Conservation (phyloP, 1,139 yeast genomes). For the Saccharomyces hybrid region DNA sequence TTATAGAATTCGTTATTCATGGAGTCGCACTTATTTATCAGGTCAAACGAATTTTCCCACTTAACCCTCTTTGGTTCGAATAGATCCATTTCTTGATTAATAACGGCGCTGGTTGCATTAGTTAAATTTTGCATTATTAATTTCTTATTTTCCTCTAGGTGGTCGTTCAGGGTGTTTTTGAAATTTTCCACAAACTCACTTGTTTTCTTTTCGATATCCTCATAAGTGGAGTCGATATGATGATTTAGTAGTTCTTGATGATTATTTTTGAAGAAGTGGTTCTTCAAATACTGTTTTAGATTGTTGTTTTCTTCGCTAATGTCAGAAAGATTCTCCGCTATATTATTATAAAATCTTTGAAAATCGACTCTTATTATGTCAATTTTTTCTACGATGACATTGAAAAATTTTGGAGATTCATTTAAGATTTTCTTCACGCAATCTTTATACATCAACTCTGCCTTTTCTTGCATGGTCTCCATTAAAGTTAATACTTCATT, state of each 20-base stretch:
- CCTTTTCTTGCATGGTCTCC: slow-evolving; percentile 14
- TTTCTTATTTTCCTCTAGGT: slow-evolving; percentile 28
- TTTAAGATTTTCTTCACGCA: slow-evolving; percentile 20
- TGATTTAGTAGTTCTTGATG: slow-evolving; percentile 28
- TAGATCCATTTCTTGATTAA: slow-evolving; percentile 28
- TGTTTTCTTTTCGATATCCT: slow-evolving; percentile 29
- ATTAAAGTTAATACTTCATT: slow-evolving; percentile 18
- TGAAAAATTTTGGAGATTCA: slow-evolving; percentile 22
- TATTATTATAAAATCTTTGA: slow-evolving; percentile 14
- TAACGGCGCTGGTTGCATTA: slow-evolving; percentile 29
- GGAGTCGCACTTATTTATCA: slow-evolving; percentile 33
- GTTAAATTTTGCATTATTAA: slow-evolving; percentile 26
- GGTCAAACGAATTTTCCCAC: slow-evolving; percentile 33
- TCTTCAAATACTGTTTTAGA: slow-evolving; percentile 30
- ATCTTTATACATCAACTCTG: slow-evolving; percentile 20
- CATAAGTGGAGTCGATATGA: slow-evolving; percentile 26
- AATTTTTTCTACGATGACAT: slow-evolving; percentile 14
- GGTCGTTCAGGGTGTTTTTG: slow-evolving; percentile 25
- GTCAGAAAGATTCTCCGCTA: slow-evolving; percentile 25
- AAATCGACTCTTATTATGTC: slow-evolving; percentile 10
- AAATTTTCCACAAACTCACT: slow-evolving; percentile 24
- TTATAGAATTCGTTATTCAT: slow-evolving; percentile 23
- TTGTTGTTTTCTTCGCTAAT: slow-evolving; percentile 32
- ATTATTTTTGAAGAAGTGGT: slow-evolving; percentile 31
- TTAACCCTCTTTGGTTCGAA: slow-evolving; percentile 28